Evolutionary conservation across 441 rosid genomes (phyloP).

Genomic region (Mallotus japonicus): DNA sequence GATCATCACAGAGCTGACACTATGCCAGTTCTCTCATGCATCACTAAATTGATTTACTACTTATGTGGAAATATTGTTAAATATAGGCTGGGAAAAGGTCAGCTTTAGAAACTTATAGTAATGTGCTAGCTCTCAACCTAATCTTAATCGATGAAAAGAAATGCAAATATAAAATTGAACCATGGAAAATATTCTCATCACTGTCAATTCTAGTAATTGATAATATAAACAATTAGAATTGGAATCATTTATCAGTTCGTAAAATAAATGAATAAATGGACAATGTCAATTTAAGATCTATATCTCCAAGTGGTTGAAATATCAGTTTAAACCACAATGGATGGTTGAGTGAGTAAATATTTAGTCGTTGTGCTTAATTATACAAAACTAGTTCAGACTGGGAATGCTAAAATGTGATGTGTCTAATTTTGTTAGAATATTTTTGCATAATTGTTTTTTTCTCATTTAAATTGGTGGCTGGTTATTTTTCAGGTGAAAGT

Average conservation of each 20-base stretch:
- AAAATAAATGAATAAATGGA: too few relatives aligned
- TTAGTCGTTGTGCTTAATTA: not conserved
- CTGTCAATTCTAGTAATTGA: too few relatives aligned
- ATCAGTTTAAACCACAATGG: too few relatives aligned
- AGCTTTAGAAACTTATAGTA: not conserved
- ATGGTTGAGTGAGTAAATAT: too few relatives aligned
- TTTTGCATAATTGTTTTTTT: not conserved
- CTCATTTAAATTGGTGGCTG: not conserved
- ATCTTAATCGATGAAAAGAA: too few relatives aligned
- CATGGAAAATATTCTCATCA: too few relatives aligned
- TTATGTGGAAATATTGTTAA: not conserved
- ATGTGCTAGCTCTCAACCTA: too few relatives aligned
- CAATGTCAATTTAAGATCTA: not conserved
- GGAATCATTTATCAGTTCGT: too few relatives aligned
- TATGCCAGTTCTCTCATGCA: not conserved
- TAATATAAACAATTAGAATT: too few relatives aligned
- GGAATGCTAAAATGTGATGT: not conserved
- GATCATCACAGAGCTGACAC: not conserved
- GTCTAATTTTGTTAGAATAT: not conserved
- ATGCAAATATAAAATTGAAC: too few relatives aligned
- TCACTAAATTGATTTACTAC: not conserved
- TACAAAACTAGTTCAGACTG: not conserved
- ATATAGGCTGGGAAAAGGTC: not conserved
- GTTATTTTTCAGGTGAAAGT: slow-evolving; percentile 75
- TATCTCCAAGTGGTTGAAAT: not conserved